Conservation (phyloP, 495 filamentous ascomycete species). For the Hypoxylon rickii region DNA sequence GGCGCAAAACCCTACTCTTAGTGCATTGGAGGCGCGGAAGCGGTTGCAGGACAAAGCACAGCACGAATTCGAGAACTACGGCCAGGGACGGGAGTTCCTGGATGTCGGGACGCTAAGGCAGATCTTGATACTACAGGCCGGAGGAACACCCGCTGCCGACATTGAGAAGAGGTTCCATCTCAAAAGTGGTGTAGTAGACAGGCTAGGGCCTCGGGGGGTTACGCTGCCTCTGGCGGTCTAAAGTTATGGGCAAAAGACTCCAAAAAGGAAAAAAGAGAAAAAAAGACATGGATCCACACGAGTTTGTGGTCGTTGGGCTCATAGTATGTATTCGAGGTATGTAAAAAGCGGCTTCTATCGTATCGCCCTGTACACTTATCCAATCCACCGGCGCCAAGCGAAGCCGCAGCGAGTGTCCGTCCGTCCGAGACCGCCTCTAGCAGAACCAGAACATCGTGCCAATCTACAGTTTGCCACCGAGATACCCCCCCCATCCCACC, state of each 20-base stretch:
- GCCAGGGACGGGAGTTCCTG: constrained; percentile 45
- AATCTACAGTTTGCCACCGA: constrained; percentile 5
- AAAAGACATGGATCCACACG: constrained; percentile 1
- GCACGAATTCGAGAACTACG: constrained; percentile 42
- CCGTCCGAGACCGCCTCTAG: not conserved
- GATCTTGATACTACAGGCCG: constrained; percentile 40
- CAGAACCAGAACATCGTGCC: constrained; percentile 6
- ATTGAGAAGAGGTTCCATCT: constrained; percentile 47
- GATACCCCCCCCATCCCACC: not conserved
- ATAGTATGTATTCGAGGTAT: constrained; percentile 26
- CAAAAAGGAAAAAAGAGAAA: not conserved
- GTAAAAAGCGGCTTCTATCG: constrained; percentile 22
- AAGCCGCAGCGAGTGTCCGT: constrained; percentile 3
- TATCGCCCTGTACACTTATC: constrained; percentile 17
- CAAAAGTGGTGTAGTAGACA: constrained; percentile 45
- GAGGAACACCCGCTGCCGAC: constrained; percentile 32
- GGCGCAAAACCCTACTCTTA: constrained; percentile 44
- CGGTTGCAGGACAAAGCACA: constrained; percentile 43
- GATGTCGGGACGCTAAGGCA: constrained; percentile 45
- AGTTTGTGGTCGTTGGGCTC: constrained; percentile 3
- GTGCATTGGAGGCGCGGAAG: constrained; percentile 46
- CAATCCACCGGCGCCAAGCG: constrained; percentile 3
- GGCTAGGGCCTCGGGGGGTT: constrained; percentile 43
- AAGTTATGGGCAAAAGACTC: constrained; percentile 1
- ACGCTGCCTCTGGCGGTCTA: constrained; percentile 15